Base-by-base conservation (phyloP, 345 rosid species). In the Populus deltoides region DNA sequence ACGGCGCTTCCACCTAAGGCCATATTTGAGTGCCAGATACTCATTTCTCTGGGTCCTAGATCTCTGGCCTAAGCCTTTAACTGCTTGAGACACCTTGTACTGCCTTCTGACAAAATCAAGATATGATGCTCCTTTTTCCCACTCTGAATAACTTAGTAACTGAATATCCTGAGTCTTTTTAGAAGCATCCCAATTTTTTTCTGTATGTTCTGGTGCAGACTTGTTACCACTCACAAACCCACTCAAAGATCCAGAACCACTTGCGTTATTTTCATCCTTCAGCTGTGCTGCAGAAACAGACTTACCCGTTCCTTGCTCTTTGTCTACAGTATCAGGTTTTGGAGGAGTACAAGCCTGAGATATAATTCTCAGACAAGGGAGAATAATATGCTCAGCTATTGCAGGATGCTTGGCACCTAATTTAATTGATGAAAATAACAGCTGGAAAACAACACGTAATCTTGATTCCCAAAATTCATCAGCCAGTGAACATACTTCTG, bases 381-480 rank as follows among this genome's bases (percentile, higher is more conserved):
- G 99, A 82, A 96, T 92, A 71, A 96, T 87, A 81, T 93, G 95
- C 89, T 96, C 99, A 53, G 99, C 92, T 80, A 96, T 93, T 31
- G 97, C 94, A 88, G 99, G 99, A 87, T 93, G 99, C 85, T 89
- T 96, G 73, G 97, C 98, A 75, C 98, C 99, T 88, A 92, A 83
- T 85, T 93, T 96, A 81, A 96, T 92, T 68, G 99, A 96, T 76
- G 93, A 90, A 87, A 96, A 96, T 82, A 96, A 77, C 63, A 96
- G 88, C 88, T 96, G 98, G 77, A 96, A 96, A 78, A 91, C 97
- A 79, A 94, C 87, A 70, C 98, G 98, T 81, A 96, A 85, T 80
- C 98, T 91, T 68, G 97, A 91, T 86, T 96, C 99, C 98, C 98
- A 93, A 78, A 92, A 90, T 83, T 96, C 98, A 88, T 96, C 99